phyloP scores from a whole-genome alignment of 345 rosid species.

The Toxicodendron radicans region DNA sequence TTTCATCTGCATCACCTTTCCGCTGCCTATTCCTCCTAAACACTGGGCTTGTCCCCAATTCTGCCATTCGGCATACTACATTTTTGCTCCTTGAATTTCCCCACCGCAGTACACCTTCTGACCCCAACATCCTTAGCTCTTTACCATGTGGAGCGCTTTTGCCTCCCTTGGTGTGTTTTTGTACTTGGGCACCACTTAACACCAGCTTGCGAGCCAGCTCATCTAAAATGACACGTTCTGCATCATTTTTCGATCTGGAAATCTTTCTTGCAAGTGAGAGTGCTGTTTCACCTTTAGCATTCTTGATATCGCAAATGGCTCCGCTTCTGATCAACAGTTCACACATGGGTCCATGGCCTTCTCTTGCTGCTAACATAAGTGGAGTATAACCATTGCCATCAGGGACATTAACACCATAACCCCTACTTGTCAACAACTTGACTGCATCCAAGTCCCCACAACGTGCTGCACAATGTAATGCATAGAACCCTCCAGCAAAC shows the following conservation, averaged over 20 bases:
- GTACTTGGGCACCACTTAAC: slow-evolving; percentile 48
- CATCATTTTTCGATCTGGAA: slow-evolving; percentile 31
- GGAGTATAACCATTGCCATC: slow-evolving; percentile 92
- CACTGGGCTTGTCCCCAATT: slow-evolving; percentile 53
- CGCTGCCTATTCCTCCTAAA: slow-evolving; percentile 52
- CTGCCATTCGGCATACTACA: slow-evolving; percentile 65
- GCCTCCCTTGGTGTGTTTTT: slow-evolving; percentile 85
- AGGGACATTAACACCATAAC: slow-evolving; percentile 66
- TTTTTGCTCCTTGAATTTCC: slow-evolving; percentile 72
- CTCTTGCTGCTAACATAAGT: slow-evolving; percentile 89
- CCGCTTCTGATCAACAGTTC: slow-evolving; percentile 64
- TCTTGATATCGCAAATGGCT: slow-evolving; percentile 59
- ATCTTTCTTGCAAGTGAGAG: slow-evolving; percentile 52
- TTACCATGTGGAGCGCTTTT: slow-evolving; percentile 70
- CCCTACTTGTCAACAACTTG: slow-evolving; percentile 56
- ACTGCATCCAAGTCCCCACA: slow-evolving; percentile 81
- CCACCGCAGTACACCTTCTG: slow-evolving; percentile 67
- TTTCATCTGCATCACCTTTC: slow-evolving; percentile 38
- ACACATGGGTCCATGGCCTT: slow-evolving; percentile 65
- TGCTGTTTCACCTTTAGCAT: slow-evolving; percentile 64
- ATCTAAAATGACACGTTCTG: slow-evolving; percentile 57
- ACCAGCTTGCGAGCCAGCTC: slow-evolving; percentile 71
- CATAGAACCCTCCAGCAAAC: slow-evolving; percentile 77
- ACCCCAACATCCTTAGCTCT: slow-evolving; percentile 52
- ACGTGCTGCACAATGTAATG: slow-evolving; percentile 94